Conservation (phyloP, 768 basidiomycete species). For the Rhodotorula kratochvilovae region DNA sequence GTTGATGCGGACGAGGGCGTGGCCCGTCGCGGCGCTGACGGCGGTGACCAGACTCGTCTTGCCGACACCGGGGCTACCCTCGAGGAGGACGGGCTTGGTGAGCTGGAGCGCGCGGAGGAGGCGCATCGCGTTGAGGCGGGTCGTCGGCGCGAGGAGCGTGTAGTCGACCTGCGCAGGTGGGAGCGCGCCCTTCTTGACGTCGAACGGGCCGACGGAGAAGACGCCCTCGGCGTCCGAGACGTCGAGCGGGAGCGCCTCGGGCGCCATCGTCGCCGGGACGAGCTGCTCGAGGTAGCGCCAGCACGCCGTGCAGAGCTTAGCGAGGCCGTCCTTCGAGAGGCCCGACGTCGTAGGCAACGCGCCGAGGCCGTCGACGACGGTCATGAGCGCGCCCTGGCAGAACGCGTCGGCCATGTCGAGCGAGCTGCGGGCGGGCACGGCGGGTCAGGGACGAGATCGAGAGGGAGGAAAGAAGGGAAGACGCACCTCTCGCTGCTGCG, state of each 20-base stretch:
- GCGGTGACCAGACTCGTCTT: conserved; percentile 91
- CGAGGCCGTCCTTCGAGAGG: conserved; percentile 60
- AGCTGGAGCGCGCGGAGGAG: conserved; percentile 85
- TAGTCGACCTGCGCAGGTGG: conserved; percentile 53
- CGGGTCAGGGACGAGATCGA: not conserved
- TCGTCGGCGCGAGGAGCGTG: conserved; percentile 83
- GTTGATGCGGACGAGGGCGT: conserved; percentile 84
- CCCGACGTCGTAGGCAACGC: conserved; percentile 33
- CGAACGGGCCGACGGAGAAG: conserved; percentile 69
- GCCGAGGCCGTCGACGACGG: conserved; percentile 70
- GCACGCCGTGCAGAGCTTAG: conserved; percentile 53
- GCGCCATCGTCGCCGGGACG: conserved; percentile 34
- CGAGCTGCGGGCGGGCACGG: not conserved
- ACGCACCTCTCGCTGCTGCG: conserved; percentile 7
- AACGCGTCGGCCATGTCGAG: conserved; percentile 29
- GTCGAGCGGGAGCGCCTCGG: conserved; percentile 50
- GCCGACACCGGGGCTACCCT: conserved; percentile 96
- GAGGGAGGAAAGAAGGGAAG: not conserved
- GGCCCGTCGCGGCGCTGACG: conserved; percentile 71
- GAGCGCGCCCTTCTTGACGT: conserved; percentile 60
- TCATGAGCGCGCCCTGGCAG: conserved; percentile 81
- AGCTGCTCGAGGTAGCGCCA: conserved; percentile 55
- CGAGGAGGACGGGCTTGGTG: conserved; percentile 82
- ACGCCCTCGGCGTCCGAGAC: conserved; percentile 34
- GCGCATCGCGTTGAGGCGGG: conserved; percentile 77